Conservation (phyloP, 2,329 filamentous ascomycete genomes). For the Xylariaceae sp. region DNA sequence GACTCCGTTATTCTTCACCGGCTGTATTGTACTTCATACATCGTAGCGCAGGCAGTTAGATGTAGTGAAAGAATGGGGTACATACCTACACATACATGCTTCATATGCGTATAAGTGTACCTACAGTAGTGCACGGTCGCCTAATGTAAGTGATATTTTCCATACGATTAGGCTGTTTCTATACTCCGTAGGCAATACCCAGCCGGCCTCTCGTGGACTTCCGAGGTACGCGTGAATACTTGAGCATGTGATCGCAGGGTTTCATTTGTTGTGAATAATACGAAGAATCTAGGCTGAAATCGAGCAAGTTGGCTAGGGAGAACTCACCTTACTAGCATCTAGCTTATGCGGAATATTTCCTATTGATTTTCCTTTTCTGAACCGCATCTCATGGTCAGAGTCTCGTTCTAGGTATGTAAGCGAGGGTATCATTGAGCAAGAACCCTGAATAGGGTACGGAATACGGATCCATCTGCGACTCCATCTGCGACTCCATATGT, state of each 20-base stretch:
- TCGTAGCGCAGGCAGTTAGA: too few species aligned
- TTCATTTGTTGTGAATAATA: not conserved
- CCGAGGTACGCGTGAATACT: not conserved
- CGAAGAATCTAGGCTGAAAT: not conserved
- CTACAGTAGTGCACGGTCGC: too few species aligned
- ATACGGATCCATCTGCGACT: too few species aligned
- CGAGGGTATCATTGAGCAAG: not conserved
- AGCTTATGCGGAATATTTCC: not conserved
- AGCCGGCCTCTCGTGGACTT: constrained; percentile 1
- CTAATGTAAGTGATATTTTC: constrained; percentile 10
- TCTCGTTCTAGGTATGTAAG: not conserved
- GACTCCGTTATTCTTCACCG: constrained; percentile 4
- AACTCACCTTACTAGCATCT: not conserved
- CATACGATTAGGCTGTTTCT: not conserved
- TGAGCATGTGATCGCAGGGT: constrained; percentile 6
- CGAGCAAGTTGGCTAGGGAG: not conserved
- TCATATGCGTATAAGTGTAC: too few species aligned
- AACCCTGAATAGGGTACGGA: not conserved
- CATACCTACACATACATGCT: too few species aligned
- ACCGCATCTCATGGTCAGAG: not conserved
- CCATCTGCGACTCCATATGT: not conserved
- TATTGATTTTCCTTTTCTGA: not conserved
- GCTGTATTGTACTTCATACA: not conserved
- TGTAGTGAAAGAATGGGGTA: too few species aligned
- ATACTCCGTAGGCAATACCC: not conserved